Evolutionary conservation across 257 asterid species (phyloP), one percentile per base, ranked within the genome.

Genomic region (Solanum rostratum): DNA sequence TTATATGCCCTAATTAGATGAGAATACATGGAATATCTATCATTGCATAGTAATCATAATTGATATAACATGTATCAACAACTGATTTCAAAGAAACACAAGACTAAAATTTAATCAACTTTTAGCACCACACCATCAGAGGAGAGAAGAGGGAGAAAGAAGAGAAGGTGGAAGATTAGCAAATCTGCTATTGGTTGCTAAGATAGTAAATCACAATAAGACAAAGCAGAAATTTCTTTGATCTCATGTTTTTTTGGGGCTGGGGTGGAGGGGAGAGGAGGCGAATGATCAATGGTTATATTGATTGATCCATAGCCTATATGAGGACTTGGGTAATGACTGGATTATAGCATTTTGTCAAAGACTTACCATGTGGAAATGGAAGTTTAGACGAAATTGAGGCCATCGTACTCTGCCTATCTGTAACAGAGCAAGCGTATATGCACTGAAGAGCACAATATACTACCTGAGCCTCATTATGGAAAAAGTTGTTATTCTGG

Each of bases 391-490:
- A 91, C 86, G 95, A 87, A 88, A 97, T 93, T 87, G 91, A 86
- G 68, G 96, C 84, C 99, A 97, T 95, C 46, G 90, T 93, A 89
- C 87, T 90, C 98, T 98, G 95, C 88, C 88, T 92, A 86, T 97
- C 95, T 57, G 92, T 86, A 76, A 89, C 95, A 87, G 97, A 87
- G 90, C 98, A 95, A 88, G 91, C 76, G 83, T 94, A 97, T 86
- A 97, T 90, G 88, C 98, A 95, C 79, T 91, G 92, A 88, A 97
- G 90, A 84, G 97, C 95, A 88, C 97, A 97, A 87, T 91, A 95
- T 80, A 92, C 90, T 43, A 90, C 86, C 89, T 95, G 97, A 83
- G 88, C 82, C 84, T 94, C 97, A 87, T 95, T 89, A 85, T 86
- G 88, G 89, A 94, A 94, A 87, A 95, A 88, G 22, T 69, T 81